phyloP scores from a whole-genome alignment of 768 basidiomycete genomes.

The Rhizopogon vinicolor region DNA sequence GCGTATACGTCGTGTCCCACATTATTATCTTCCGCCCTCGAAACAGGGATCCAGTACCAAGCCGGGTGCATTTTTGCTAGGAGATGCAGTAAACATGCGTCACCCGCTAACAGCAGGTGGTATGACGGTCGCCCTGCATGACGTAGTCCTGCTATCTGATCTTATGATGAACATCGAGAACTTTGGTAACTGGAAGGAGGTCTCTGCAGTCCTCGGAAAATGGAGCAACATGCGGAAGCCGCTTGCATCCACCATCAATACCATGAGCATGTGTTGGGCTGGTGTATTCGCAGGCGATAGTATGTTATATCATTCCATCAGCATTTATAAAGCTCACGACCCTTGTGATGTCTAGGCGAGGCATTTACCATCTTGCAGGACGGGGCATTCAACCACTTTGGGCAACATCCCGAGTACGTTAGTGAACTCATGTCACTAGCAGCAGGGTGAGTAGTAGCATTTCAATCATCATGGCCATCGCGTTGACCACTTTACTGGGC shows the following conservation, averaged over 20 bases:
- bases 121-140: slow-evolving; percentile 89
- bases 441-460: not conserved
- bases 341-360: not conserved
- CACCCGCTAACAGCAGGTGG: slow-evolving; percentile 93
- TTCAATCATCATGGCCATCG: not conserved
- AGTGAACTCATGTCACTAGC: not conserved
- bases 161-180: slow-evolving; percentile 44
- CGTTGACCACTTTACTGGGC: not conserved
- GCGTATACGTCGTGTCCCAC: slow-evolving; percentile 85
- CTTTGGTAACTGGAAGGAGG: slow-evolving; percentile 39
- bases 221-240: slow-evolving; percentile 87
- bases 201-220: slow-evolving; percentile 44
- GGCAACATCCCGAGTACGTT: not conserved
- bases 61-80: slow-evolving; percentile 71
- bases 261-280: slow-evolving; percentile 83
- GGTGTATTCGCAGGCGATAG: slow-evolving; percentile 88
- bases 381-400: not conserved
- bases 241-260: slow-evolving; percentile 77
- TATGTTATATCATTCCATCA: slow-evolving; percentile 29
- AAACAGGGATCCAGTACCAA: slow-evolving; percentile 50
- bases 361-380: not conserved
- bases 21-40: slow-evolving; percentile 78
- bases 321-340: not conserved
- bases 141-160: slow-evolving; percentile 65
- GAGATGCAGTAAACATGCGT: slow-evolving; percentile 95